Evolutionary conservation across 345 rosid genomes (phyloP).

Genomic region (sweet orange (Citrus sinensis)): DVS_A1.0 CM039165.1:30176001-30176500

Average conservation of each 20-base stretch:
- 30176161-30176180: slow-evolving; percentile 63
- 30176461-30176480: slow-evolving; percentile 89
- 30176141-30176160: slow-evolving; percentile 64
- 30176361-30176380: slow-evolving; percentile 11
- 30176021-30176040: slow-evolving; percentile 57
- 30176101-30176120: slow-evolving; percentile 75
- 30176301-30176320: slow-evolving; percentile 78
- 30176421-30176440: neutral
- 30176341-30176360: slow-evolving; percentile 44
- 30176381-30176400: slow-evolving; percentile 1
- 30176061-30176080: slow-evolving; percentile 50
- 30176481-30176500: slow-evolving; percentile 87
- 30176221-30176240: slow-evolving; percentile 13
- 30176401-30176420: slow-evolving; percentile 8
- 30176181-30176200: slow-evolving; percentile 25
- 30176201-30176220: neutral
- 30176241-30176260: slow-evolving; percentile 32
- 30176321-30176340: slow-evolving; percentile 76
- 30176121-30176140: slow-evolving; percentile 80
- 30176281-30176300: slow-evolving; percentile 95
- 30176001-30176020: slow-evolving; percentile 41
- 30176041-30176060: slow-evolving; percentile 42
- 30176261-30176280: slow-evolving; percentile 55
- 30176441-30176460: slow-evolving; percentile 3
- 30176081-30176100: slow-evolving; percentile 41